phyloP scores from a whole-genome alignment of 805 yeast species.

The Aciculoconidium aculeatum region DNA sequence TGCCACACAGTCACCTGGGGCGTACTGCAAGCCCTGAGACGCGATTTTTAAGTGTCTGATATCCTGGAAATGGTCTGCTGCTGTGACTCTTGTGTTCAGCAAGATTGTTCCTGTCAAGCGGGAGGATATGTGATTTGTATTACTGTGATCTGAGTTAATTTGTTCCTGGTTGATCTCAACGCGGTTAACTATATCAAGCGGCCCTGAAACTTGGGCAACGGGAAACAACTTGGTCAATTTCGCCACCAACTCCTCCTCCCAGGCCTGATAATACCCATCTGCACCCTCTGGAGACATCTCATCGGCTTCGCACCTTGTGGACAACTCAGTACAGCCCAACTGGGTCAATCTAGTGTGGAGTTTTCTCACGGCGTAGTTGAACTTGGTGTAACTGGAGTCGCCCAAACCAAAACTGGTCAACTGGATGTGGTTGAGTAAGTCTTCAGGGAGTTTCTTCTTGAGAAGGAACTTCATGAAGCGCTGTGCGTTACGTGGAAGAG shows the following conservation, averaged over 20 bases:
- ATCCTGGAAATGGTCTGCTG: constrained; percentile 79
- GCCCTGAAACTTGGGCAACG: no score
- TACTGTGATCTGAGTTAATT: constrained; percentile 1
- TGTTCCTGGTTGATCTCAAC: constrained; percentile 13
- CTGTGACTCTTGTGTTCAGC: constrained; percentile 58
- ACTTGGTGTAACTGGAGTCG: constrained; percentile 85
- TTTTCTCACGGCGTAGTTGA: constrained; percentile 82
- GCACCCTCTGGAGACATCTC: constrained; percentile 75
- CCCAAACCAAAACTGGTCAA: constrained; percentile 87
- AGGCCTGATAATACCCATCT: constrained; percentile 72
- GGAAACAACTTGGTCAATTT: constrained; percentile 20
- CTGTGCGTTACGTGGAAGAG: constrained; percentile 70
- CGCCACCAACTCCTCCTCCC: constrained; percentile 50
- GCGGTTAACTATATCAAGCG: no score
- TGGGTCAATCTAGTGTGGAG: constrained; percentile 73
- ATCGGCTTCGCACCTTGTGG: constrained; percentile 81
- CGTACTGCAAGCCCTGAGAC: constrained; percentile 31
- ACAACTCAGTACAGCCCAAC: constrained; percentile 71
- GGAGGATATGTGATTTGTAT: constrained; percentile 5
- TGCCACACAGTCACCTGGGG: constrained; percentile 79
- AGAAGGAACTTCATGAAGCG: constrained; percentile 73
- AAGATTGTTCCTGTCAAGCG: constrained; percentile 26
- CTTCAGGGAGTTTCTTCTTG: constrained; percentile 53
- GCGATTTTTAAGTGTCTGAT: constrained; percentile 58
- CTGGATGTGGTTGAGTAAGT: constrained; percentile 53